Percentiles rank a stretch among this genome's conserved stretches.
Evolutionary conservation across 176 grass and related monocot genomes (phyloP).

Genomic region (Raddia guianensis): DNA sequence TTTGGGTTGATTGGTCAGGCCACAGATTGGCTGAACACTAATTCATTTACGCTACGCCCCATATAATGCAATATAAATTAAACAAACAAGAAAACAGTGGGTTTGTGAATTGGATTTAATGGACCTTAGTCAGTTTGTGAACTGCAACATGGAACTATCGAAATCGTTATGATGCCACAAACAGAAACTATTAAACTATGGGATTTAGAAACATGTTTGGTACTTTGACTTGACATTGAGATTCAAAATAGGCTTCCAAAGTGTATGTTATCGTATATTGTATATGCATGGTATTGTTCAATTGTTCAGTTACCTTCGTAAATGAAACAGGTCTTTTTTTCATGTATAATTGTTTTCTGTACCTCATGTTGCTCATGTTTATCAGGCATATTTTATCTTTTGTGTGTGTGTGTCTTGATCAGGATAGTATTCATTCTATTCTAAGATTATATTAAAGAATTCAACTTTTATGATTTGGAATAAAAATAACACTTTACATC

Average conservation of each 20-base stretch:
- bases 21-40: no score
- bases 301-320: slow-evolving; percentile 7
- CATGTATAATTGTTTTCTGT: not conserved
- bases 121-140: no score
- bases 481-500: not conserved
- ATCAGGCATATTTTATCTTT: slow-evolving; percentile 12
- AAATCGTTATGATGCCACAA: no score
- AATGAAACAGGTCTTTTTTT: not conserved
- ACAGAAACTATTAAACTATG: no score
- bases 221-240: not conserved
- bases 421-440: slow-evolving; percentile 17
- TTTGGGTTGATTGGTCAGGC: no score
- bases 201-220: not conserved
- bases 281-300: not conserved
- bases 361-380: not conserved
- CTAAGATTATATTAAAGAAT: not conserved
- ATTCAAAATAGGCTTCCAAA: slow-evolving; percentile 29
- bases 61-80: no score
- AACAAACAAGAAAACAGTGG: no score
- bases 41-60: no score
- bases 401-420: not conserved
- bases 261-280: not conserved
- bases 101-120: no score
- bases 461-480: slow-evolving; percentile 2
- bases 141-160: no score